Evolutionary conservation across 495 filamentous ascomycete genomes (phyloP).

Genomic region (Aspergillus affinis): DNA sequence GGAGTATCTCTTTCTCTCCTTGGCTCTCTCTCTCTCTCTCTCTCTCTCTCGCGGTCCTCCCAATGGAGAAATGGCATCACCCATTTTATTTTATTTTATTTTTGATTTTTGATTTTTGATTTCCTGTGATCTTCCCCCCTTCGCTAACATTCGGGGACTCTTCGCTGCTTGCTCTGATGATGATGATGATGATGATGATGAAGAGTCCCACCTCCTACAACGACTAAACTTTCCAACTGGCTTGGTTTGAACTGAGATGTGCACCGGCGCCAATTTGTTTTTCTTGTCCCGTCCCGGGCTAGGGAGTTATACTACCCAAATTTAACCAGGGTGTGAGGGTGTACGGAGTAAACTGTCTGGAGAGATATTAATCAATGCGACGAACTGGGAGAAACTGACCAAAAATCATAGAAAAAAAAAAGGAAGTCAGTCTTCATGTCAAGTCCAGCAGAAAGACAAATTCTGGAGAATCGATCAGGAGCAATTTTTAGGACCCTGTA

Average conservation of each 20-base stretch:
- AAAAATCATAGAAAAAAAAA: too few species aligned
- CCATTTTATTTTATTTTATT: too few species aligned
- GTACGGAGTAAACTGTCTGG: too few species aligned
- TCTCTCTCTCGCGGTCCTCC: not conserved
- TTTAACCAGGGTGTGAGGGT: not conserved
- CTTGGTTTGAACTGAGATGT: slow-evolving; percentile 18
- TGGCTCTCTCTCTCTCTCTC: too few species aligned
- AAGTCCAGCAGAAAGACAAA: not conserved
- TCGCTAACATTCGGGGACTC: not conserved
- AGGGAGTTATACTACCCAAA: slow-evolving; percentile 5
- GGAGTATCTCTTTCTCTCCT: too few species aligned
- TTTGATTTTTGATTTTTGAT: too few species aligned
- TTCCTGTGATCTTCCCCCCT: not conserved
- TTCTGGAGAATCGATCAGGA: not conserved
- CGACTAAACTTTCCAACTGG: slow-evolving; percentile 12
- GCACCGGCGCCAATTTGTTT: slow-evolving; percentile 20
- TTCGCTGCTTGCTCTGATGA: not conserved
- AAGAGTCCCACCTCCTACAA: slow-evolving; percentile 19
- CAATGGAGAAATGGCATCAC: too few species aligned
- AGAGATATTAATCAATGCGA: too few species aligned
- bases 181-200: slow-evolving; percentile 7
- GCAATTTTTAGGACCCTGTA: not conserved
- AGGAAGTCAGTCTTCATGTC: not conserved
- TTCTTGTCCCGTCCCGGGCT: slow-evolving; percentile 14
- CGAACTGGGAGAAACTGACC: not conserved